These are phyloP conservation scores for Plasmodium ovale DNA, from an alignment of 169 alveolate species.

Conservation along the genomic window DNA sequence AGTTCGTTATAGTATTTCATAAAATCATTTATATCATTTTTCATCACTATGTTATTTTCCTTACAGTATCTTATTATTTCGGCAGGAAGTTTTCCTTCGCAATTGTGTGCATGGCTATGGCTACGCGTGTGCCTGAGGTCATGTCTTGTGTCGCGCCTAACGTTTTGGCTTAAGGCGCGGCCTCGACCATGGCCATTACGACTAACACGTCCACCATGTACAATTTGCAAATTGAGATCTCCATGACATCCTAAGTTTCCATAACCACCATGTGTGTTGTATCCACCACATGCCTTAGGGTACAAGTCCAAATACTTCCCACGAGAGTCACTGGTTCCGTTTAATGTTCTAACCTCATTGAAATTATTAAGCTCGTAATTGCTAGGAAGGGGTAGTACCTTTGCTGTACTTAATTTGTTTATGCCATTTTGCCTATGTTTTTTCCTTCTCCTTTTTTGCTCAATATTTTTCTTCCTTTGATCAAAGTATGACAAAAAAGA, in stretches of 20 bases:
- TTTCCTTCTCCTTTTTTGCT: conserved; percentile 9
- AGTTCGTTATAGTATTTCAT: neutral
- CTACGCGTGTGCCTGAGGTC: too few relatives aligned
- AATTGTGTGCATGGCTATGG: neutral
- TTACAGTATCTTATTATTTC: conserved; percentile 18
- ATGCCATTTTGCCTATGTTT: neutral
- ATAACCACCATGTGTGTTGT: too few relatives aligned
- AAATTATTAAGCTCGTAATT: neutral
- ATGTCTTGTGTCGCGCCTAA: too few relatives aligned
- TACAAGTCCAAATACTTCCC: too few relatives aligned
- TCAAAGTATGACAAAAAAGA: neutral
- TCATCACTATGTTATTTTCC: conserved; percentile 6
- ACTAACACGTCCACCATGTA: too few relatives aligned
- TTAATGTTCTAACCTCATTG: neutral
- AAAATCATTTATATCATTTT: neutral
- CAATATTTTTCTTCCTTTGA: neutral
- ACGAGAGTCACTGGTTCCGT: neutral
- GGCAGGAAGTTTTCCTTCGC: neutral
- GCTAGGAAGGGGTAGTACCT: neutral
- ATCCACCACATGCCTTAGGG: too few relatives aligned
- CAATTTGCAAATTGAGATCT: too few relatives aligned
- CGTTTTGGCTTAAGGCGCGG: too few relatives aligned
- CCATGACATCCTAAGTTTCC: too few relatives aligned
- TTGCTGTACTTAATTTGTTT: neutral
- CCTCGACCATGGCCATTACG: too few relatives aligned